Base-by-base conservation (phyloP, 345 rosid species). In the Lepidium aucheri region DNA sequence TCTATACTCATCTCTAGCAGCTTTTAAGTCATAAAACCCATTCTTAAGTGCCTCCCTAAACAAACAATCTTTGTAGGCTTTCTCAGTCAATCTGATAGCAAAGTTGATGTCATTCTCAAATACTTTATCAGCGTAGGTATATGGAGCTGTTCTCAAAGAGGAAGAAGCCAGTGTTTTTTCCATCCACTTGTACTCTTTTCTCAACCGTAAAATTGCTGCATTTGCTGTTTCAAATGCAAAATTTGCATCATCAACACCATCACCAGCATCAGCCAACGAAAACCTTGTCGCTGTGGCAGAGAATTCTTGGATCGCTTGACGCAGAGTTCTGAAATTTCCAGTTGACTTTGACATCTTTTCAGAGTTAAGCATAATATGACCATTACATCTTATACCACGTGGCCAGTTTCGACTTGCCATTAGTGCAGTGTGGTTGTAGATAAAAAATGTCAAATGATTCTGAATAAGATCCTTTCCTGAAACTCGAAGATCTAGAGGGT, bases 281-380 rank as follows among this genome's bases (percentile, higher is more conserved):
- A 84, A 90, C 51, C 97, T 79, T 13, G 97, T 88, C 20, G 92
- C 97, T 76, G 85, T 95, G 39, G 98, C 91, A 42, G 94, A 90
- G 74, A 82, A 88, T 61, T 93, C 98, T 76, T 82, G 82, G 28
- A 88, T 90, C 17, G 96, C 84, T 83, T 93, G 83, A 18, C 78
- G 82, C 54, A 93, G 45, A 8, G 98, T 93, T 83, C 84, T 86
- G 78, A 93, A 90, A 78, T 93, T 93, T 61, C 98, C 97, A 9
- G 98, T 93, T 47, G 93, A 88, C 85, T 93, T 93, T 35, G 97
- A 90, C 96, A 93, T 93, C 77, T 93, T 93, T 64, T 90, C 92
- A 43, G 97, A 80, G 74, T 93, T 90, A 63, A 93, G 83, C 98
- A 93, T 93, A n/a, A 93, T 87, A 65, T 88, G 96, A 22, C 98